Evolutionary conservation across 2,329 filamentous ascomycete species (phyloP).

Genomic region (Didymella sp.): DNA sequence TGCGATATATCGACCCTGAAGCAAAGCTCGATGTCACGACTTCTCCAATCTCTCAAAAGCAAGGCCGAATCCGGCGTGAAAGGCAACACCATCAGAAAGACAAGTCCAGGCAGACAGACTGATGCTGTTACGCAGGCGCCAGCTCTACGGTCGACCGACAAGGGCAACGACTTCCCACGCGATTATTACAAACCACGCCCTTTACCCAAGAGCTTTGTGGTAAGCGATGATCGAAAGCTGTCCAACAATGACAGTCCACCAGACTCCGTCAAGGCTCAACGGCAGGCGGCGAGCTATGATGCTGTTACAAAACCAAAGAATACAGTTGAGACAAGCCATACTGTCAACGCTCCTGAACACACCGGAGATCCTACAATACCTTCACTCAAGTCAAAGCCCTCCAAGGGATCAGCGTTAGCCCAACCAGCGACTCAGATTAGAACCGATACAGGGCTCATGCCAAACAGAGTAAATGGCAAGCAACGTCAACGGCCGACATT

Average conservation of each 20-base stretch:
- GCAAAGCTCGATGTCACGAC: neutral
- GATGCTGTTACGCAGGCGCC: neutral
- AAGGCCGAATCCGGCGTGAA: neutral
- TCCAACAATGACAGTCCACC: neutral
- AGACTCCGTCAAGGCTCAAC: neutral
- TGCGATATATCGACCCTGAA: neutral
- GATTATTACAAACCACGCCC: neutral
- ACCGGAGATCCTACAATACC: neutral
- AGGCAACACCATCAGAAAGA: slow-evolving; percentile 12
- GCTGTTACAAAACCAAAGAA: neutral
- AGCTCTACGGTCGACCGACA: neutral
- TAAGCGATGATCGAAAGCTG: neutral
- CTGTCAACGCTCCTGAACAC: too few species aligned
- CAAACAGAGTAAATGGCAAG: neutral
- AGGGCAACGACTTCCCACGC: neutral
- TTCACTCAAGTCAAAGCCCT: neutral
- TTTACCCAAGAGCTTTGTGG: neutral
- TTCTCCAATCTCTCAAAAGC: neutral
- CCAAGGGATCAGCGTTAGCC: neutral
- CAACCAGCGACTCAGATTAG: neutral
- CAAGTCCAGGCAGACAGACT: neutral
- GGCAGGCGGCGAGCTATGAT: neutral
- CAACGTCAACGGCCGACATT: neutral
- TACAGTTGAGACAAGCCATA: neutral
- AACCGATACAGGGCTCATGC: neutral